phyloP scores from a whole-genome alignment of 2,329 filamentous ascomycete genomes.

The Didymella pomorum region DNA sequence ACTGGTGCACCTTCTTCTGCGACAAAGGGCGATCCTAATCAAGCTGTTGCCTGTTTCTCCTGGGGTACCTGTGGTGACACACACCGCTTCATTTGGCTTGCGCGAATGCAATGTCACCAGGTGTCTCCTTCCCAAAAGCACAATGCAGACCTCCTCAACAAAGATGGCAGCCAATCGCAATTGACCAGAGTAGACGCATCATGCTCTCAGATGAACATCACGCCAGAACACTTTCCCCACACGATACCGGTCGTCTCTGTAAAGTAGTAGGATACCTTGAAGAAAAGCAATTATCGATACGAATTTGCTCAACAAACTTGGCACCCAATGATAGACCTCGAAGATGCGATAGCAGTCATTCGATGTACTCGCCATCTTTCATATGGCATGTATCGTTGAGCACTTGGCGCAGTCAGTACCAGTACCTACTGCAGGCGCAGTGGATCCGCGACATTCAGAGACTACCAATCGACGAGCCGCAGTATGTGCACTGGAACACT shows the following conservation, averaged over 20 bases:
- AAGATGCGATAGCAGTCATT: not conserved
- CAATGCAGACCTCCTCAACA: slow-evolving; percentile 11
- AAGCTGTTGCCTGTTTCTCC: slow-evolving; percentile 3
- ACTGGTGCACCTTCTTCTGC: not conserved
- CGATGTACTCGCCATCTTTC: not conserved
- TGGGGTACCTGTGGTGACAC: slow-evolving; percentile 13
- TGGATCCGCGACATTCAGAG: not conserved
- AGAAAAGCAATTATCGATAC: not conserved
- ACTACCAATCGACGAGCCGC: no score
- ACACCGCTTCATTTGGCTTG: slow-evolving; percentile 10
- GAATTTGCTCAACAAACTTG: not conserved
- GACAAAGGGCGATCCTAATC: not conserved
- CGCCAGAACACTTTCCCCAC: not conserved
- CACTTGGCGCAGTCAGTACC: not conserved
- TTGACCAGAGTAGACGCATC: not conserved
- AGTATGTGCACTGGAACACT: no score
- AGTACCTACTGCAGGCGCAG: not conserved
- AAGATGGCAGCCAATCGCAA: not conserved
- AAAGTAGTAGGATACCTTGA: no score
- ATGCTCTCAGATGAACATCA: not conserved
- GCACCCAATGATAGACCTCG: not conserved
- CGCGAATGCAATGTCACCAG: slow-evolving; percentile 2
- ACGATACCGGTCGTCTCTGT: no score
- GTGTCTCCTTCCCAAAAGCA: not conserved
- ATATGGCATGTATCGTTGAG: not conserved